Evolutionary conservation across 345 rosid species (phyloP).

Genomic region (Eucalyptus dawsonii): DNA sequence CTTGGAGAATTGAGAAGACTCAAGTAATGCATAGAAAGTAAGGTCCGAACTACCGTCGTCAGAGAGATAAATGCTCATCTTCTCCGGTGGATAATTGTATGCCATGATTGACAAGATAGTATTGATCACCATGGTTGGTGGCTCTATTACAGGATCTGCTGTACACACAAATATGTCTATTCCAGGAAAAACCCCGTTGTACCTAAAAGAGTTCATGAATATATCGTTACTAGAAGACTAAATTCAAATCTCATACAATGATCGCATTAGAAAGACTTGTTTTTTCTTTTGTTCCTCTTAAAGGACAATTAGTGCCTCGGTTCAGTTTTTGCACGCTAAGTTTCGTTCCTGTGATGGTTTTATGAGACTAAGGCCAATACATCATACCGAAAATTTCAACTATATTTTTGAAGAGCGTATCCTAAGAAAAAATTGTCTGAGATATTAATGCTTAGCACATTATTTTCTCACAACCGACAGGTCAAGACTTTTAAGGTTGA

Average conservation of each 20-base stretch:
- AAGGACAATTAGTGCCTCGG: neutral
- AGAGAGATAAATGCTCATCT: slow-evolving; percentile 48
- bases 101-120: slow-evolving; percentile 52
- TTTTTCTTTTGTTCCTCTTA: neutral
- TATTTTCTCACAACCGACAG: neutral
- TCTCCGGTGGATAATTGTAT: slow-evolving; percentile 48
- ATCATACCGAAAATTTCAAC: neutral
- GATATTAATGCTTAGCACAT: neutral
- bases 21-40: slow-evolving; percentile 47
- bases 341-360: neutral
- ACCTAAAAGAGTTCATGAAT: neutral
- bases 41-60: slow-evolving; percentile 55
- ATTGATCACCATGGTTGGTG: slow-evolving; percentile 54
- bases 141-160: slow-evolving; percentile 55
- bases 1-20: slow-evolving; percentile 35
- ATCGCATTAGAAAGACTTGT: neutral
- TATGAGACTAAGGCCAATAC: neutral
- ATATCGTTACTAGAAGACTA: neutral
- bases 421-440: neutral
- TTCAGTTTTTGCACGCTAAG: neutral
- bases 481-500: neutral
- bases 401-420: neutral
- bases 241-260: neutral
- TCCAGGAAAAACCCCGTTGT: slow-evolving; percentile 21
- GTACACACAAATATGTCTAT: slow-evolving; percentile 71